Evolutionary conservation across 2,329 filamentous ascomycete genomes (phyloP).

Genomic region (Trematosphaeria pertusa): DNA sequence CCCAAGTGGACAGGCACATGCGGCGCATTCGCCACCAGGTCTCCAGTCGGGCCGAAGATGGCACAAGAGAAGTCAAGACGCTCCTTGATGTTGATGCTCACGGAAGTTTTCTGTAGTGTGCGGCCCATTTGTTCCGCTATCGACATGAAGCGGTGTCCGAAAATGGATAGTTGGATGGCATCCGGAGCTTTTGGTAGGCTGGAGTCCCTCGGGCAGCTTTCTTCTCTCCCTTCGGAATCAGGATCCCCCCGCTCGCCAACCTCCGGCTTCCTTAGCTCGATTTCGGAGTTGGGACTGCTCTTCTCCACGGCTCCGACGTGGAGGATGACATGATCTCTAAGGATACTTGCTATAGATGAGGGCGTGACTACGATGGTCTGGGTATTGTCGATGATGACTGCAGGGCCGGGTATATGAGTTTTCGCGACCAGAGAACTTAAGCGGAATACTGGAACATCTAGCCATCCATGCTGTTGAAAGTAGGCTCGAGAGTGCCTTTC

Average conservation of each 20-base stretch:
- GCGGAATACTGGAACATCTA: constrained; percentile 28
- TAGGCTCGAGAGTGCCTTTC: constrained; percentile 22
- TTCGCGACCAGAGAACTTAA: constrained; percentile 26
- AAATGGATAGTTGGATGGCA: constrained; percentile 15
- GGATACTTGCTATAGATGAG: constrained; percentile 44
- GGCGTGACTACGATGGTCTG: constrained; percentile 56
- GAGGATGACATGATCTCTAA: constrained; percentile 49
- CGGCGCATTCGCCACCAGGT: constrained; percentile 52
- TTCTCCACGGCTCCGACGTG: constrained; percentile 26
- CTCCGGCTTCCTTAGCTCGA: no score
- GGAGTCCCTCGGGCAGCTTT: no score
- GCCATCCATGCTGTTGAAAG: constrained; percentile 28
- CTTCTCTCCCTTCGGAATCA: no score
- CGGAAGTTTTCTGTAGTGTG: constrained; percentile 62
- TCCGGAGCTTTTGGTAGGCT: constrained; percentile 3
- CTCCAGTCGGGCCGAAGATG: constrained; percentile 52
- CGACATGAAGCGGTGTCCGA: constrained; percentile 62
- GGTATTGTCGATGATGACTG: constrained; percentile 50
- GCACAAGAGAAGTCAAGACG: constrained; percentile 54
- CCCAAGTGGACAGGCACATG: constrained; percentile 54
- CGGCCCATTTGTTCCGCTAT: constrained; percentile 67
- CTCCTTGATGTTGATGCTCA: constrained; percentile 59
- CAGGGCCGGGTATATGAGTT: constrained; percentile 33
- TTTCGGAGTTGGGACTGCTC: neutral
- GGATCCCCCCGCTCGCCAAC: no score